Base-by-base conservation (phyloP, 2,329 filamentous ascomycete species). In the Pseudophaeomoniella oleicola region DNA sequence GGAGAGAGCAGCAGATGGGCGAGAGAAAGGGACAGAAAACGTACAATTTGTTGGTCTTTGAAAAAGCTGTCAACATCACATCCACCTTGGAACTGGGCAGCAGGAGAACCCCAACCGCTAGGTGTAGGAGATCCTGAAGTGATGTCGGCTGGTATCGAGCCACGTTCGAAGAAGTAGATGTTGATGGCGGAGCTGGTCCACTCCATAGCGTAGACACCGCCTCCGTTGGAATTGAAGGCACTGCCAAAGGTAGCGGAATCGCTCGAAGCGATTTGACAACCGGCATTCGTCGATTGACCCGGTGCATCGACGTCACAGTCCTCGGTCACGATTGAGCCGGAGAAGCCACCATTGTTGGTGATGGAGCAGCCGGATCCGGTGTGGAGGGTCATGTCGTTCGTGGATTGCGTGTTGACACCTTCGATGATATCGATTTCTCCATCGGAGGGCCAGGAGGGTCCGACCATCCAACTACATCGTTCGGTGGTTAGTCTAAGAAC, bases 381-480 rank as follows among this genome's bases (percentile, higher is more conserved):
- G 62, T 84, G 78, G 12, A 90, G 66, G 19, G 80, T 78, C 57
- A 85, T 65, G 32, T 66, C 57, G 54, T 81, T 72, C 40, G 64
- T 58, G 2, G 59, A 52, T 42, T 75, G 68, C 15, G 64, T 59
- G 59, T 84, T 82, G 46, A 85, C 78, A 27, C 80, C 81, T 60
- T 87, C 82, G 46, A 87, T 73, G 48, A 87, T 80, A 54, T 88
- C 82, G 48, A 88, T 81, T 58, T 87, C 82, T 33, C 81, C 81
- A 5, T 64, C 62, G 30, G 53, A 54, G 2, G 82, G 82, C 82
- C 82, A 87, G 17, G 35, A 15, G n/a, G 67, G 62, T 12, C 80
- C 81, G 19, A 83, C 53, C 33, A 63, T 64, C 68, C 68, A 72
- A 53, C 60, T 62, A 18, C 34, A 22, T 31, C 30, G n/a, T n/a